Conservation (phyloP, 1,139 yeast genomes). For the Diutina pseudorugosa region DNA sequence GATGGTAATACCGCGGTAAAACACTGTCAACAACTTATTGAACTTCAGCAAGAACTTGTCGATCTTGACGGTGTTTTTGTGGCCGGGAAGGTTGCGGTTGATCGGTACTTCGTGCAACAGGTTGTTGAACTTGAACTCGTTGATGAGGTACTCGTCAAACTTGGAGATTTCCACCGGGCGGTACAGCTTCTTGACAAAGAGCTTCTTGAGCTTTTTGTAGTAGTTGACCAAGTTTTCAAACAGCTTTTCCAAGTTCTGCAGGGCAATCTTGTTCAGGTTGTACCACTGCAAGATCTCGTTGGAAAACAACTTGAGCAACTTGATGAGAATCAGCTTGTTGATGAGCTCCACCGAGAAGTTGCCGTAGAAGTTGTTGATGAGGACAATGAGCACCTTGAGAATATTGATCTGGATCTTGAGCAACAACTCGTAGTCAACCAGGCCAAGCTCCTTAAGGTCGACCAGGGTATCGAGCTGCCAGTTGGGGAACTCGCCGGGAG, state of each 20-base stretch:
- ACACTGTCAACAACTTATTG: constrained; percentile 49
- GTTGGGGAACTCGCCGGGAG: constrained; percentile 26
- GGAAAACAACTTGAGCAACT: constrained; percentile 57
- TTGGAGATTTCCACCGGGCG: constrained; percentile 46
- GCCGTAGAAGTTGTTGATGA: constrained; percentile 61
- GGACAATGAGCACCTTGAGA: constrained; percentile 59
- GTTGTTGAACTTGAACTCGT: constrained; percentile 29
- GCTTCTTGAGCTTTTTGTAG: constrained; percentile 58
- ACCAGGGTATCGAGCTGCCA: constrained; percentile 37
- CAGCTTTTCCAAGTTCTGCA: constrained; percentile 24
- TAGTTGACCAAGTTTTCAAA: constrained; percentile 41
- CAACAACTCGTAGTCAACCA: constrained; percentile 43
- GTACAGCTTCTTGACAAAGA: constrained; percentile 68
- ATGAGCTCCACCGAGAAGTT: constrained; percentile 63
- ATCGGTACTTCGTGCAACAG: constrained; percentile 35
- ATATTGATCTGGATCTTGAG: constrained; percentile 73
- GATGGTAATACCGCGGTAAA: constrained; percentile 47
- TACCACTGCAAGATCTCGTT: constrained; percentile 69
- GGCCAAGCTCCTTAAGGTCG: constrained; percentile 27
- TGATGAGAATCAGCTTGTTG: constrained; percentile 51
- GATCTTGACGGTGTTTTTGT: constrained; percentile 31
- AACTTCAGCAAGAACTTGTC: constrained; percentile 51
- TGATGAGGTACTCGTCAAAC: constrained; percentile 25
- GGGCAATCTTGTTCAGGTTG: constrained; percentile 31
- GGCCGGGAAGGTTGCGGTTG: constrained; percentile 36